Percentiles rank a stretch among this genome's conserved stretches.
phyloP scores from a whole-genome alignment of 2,329 filamentous ascomycete species.

The Juglanconis oblonga region DNA sequence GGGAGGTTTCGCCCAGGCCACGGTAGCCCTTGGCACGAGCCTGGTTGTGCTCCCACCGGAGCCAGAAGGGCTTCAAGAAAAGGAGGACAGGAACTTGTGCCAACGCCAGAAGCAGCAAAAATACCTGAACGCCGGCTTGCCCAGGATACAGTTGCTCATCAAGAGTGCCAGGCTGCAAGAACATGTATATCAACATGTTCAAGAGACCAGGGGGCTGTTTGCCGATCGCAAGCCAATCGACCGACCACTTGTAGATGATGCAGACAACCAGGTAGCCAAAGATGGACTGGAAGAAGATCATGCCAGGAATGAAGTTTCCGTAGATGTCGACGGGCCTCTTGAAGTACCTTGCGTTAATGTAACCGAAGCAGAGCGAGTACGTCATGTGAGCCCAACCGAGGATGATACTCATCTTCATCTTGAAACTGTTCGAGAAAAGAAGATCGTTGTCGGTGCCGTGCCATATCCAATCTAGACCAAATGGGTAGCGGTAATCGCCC shows the following conservation, averaged over 20 bases:
- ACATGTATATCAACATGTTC: slow-evolving; percentile 99
- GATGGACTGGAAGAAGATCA: slow-evolving; percentile 99
- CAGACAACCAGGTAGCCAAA: slow-evolving; percentile 94
- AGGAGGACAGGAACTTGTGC: slow-evolving; percentile 85
- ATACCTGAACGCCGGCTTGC: slow-evolving; percentile 72
- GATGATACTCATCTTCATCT: slow-evolving; percentile 99
- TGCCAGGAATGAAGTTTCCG: slow-evolving; percentile 95
- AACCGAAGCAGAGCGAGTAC: slow-evolving; percentile 90
- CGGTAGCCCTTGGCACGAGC: slow-evolving; percentile 87
- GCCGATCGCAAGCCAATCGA: slow-evolving; percentile 73
- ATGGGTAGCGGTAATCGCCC: slow-evolving; percentile 80
- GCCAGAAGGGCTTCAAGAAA: slow-evolving; percentile 93
- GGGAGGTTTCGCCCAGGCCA: slow-evolving; percentile 83
- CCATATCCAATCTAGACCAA: slow-evolving; percentile 95
- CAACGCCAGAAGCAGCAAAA: slow-evolving; percentile 78
- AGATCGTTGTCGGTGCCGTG: slow-evolving; percentile 93
- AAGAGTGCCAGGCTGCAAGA: slow-evolving; percentile 76
- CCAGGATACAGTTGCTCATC: slow-evolving; percentile 75
- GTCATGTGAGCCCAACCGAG: slow-evolving; percentile 99
- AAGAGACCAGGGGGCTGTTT: slow-evolving; percentile 78
- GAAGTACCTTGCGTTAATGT: slow-evolving; percentile 92
- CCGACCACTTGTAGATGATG: slow-evolving; percentile 95
- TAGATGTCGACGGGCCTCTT: slow-evolving; percentile 93
- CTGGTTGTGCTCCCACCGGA: slow-evolving; percentile 89
- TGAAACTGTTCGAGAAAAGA: slow-evolving; percentile 96